These are phyloP conservation scores for Cephaloascus fragrans DNA, from an alignment of 805 yeast species.

Conservation along the genomic window DNA sequence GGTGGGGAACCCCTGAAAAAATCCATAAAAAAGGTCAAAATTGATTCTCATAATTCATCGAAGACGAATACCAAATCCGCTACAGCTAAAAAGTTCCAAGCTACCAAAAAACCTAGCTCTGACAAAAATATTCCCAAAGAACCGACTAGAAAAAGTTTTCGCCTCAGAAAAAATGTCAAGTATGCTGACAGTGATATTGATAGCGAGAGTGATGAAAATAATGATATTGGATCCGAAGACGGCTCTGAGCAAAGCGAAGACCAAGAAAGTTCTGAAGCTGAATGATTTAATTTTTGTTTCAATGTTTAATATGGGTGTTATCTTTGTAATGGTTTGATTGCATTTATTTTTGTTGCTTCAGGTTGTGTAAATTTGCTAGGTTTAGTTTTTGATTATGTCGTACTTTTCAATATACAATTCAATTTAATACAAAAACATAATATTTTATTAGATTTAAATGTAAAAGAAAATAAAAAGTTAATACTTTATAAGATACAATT, in stretches of 20 bases:
- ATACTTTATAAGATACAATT: too few species aligned
- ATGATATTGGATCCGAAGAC: too few species aligned
- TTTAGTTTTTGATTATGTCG: too few species aligned
- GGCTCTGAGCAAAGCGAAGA: too few species aligned
- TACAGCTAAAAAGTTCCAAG: background rate
- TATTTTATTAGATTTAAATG: too few species aligned
- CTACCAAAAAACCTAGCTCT: background rate
- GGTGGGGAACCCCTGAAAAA: conserved; percentile 1
- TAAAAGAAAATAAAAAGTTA: too few species aligned
- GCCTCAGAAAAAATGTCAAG: conserved; percentile 21
- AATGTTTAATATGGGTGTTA: background rate
- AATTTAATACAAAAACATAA: too few species aligned
- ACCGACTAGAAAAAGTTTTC: conserved; percentile 34
- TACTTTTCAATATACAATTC: too few species aligned
- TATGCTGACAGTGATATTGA: conserved; percentile 17
- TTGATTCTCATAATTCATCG: background rate
- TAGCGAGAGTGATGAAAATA: background rate
- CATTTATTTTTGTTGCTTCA: too few species aligned
- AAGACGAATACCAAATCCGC: background rate
- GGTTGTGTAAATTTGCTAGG: too few species aligned
- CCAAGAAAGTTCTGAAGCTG: background rate
- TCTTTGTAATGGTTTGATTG: too few species aligned
- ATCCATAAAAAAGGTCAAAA: conserved; percentile 3
- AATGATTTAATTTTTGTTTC: background rate
- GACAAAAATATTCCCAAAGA: conserved; percentile 4